Evolutionary conservation across 2,329 filamentous ascomycete genomes (phyloP), one percentile per base, ranked within the genome.

Genomic region (Colletotrichum sansevieriae): DNA sequence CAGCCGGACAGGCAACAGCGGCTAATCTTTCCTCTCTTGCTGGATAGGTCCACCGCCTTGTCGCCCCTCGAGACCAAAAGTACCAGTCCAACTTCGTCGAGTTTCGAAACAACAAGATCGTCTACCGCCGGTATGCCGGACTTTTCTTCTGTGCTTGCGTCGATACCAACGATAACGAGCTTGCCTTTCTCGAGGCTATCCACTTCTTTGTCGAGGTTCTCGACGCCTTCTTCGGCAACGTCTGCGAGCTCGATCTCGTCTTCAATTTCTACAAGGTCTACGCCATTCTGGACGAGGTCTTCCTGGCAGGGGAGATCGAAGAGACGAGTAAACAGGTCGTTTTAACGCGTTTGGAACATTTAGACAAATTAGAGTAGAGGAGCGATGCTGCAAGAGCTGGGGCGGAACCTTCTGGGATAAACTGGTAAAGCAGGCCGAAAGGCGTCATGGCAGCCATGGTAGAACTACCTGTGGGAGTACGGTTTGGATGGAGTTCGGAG

Each of bases 21-120:
- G 43, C 55, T 63, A 49, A 56, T 9, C 33, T 43, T 43, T 63
- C 65, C 54, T 55, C 43, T 63, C 68, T 56, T 55, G 18, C 29
- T 43, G 18, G n/a, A 56, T 75, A 94, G 91, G 93, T 98, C 75
- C 96, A 99, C 86, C 95, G 96, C 71, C 94, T 99, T 74, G 95
- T 99, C 70, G 96, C 96, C 0, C 96, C 96, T 7, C 93, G 96
- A 78, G 96, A 99, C 82, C 96, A 99, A 79, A 99, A 99, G 80
- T 97, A 99, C 85, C 96, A 99, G 81, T 97, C 94, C 83, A 99
- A 99, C 84, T 99, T 99, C 77, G 96, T 99, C 86, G 96, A 99
- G 83, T 91, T 92, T 84, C 92, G 93, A 73, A 93, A 94, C 82
- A 94, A 95, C 79, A 98, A 98, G 84, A 92, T 99, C 75, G 94